Percentiles rank a stretch among this genome's conserved stretches.
These are phyloP conservation scores for Wakefieldia striispora DNA, from an alignment of 768 basidiomycete genomes.

Conservation along the genomic window DNA sequence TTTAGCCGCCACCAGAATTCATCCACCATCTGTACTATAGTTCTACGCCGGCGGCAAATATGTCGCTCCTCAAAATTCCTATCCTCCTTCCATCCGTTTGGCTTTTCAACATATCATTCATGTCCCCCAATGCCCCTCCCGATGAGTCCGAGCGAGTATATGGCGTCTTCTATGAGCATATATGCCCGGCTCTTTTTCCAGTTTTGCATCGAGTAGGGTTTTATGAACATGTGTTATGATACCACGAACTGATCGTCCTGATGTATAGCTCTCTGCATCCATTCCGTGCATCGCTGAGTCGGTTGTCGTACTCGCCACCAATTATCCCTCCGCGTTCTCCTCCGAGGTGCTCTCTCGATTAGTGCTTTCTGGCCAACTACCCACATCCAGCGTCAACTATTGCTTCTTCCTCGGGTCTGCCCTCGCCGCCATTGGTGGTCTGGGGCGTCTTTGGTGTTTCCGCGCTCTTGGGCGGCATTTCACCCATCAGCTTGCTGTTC, in stretches of 20 bases:
- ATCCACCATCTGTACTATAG: not conserved
- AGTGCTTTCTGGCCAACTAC: constrained; percentile 17
- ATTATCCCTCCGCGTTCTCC: constrained; percentile 17
- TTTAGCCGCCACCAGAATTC: not conserved
- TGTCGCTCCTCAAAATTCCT: constrained; percentile 19
- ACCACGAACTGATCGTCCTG: constrained; percentile 3
- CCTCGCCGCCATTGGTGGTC: constrained; percentile 26
- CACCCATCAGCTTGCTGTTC: constrained; percentile 34
- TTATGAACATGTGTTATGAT: not conserved
- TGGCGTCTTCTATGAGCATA: constrained; percentile 21
- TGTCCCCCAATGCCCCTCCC: constrained; percentile 19
- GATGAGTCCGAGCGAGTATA: constrained; percentile 18
- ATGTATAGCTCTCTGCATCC: constrained; percentile 23
- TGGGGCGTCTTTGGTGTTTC: constrained; percentile 39
- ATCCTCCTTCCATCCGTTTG: constrained; percentile 26
- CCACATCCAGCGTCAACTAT: constrained; percentile 18
- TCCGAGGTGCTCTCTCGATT: constrained; percentile 20
- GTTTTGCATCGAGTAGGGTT: constrained; percentile 22
- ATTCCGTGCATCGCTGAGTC: constrained; percentile 30
- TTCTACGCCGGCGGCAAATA: not conserved
- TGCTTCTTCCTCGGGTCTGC: constrained; percentile 32
- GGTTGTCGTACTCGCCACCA: constrained; percentile 17
- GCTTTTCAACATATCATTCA: constrained; percentile 29
- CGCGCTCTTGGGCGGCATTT: constrained; percentile 33
- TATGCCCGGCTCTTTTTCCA: constrained; percentile 23